Percentiles rank a stretch among this genome's conserved stretches.
phyloP scores from a whole-genome alignment of 371 early-diverging fungal genomes.

The Apophysomyces trapeziformis region DNA sequence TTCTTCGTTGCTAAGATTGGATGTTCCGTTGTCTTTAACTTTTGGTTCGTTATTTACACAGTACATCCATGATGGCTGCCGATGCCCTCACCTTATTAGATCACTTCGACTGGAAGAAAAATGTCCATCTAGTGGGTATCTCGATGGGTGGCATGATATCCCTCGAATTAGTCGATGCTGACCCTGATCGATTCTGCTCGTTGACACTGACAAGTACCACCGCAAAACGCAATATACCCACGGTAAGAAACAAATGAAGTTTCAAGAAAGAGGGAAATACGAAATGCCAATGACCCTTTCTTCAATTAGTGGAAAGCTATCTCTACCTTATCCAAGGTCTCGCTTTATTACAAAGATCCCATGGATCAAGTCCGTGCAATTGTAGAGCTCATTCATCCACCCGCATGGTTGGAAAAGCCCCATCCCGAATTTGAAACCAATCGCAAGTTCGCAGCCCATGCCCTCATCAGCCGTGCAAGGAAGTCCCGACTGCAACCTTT shows the following conservation, averaged over 20 bases:
- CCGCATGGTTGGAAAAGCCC: conserved; percentile 31
- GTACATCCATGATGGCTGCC: conserved; percentile 69
- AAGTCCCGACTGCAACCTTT: conserved; percentile 39
- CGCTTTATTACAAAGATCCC: conserved; percentile 32
- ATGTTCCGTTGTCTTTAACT: too few species aligned
- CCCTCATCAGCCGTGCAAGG: conserved; percentile 24
- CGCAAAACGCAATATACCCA: conserved; percentile 44
- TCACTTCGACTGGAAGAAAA: conserved; percentile 63
- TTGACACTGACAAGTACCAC: conserved; percentile 51
- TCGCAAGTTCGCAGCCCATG: conserved; percentile 32
- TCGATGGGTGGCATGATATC: conserved; percentile 85
- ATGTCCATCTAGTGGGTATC: conserved; percentile 72
- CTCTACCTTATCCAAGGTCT: conserved; percentile 36
- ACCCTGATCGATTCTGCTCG: conserved; percentile 43
- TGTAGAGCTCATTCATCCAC: conserved; percentile 42
- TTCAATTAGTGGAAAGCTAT: conserved; percentile 39
- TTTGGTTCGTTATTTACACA: conserved; percentile 15
- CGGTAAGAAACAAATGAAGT: conserved; percentile 28
- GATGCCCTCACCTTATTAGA: conserved; percentile 69
- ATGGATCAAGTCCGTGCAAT: conserved; percentile 41
- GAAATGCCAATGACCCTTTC: neutral
- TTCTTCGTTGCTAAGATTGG: too few species aligned
- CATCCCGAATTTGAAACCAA: conserved; percentile 33
- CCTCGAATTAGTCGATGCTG: conserved; percentile 53
- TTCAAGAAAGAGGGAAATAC: neutral